Evolutionary conservation across 495 filamentous ascomycete genomes (phyloP).

Genomic region (Hypomontagnella monticulosa): DNA sequence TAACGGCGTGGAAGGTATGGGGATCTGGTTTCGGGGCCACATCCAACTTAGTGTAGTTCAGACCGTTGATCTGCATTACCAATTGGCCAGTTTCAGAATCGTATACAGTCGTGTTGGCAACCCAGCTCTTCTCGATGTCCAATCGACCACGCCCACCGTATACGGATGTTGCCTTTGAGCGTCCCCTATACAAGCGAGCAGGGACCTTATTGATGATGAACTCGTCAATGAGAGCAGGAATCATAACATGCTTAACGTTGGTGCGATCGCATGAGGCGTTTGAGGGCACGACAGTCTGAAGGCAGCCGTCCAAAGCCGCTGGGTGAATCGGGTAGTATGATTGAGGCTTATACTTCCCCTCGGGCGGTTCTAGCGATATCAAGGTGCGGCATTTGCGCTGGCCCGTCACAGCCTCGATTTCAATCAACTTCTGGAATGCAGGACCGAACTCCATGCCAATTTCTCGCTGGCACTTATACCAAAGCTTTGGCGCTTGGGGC

Average conservation of each 20-base stretch:
- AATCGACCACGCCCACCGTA: conserved; percentile 9
- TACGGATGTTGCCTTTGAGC: not conserved
- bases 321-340: conserved; percentile 56
- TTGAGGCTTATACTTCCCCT: conserved; percentile 41
- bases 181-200: not conserved
- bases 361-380: conserved; percentile 12
- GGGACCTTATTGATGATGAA: conserved; percentile 12
- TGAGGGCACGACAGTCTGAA: conserved; percentile 43
- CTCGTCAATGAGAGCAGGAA: conserved; percentile 3
- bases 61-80: not conserved
- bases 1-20: not conserved
- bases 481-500: conserved; percentile 16
- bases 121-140: conserved; percentile 22
- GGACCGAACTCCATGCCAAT: conserved; percentile 45
- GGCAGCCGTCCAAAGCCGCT: conserved; percentile 47
- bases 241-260: not conserved
- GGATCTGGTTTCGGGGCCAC: not conserved
- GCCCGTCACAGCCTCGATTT: conserved; percentile 43
- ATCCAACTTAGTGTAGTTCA: not conserved
- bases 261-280: conserved; percentile 18
- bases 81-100: conserved; percentile 26
- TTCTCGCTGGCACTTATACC: conserved; percentile 48
- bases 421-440: conserved; percentile 38
- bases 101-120: conserved; percentile 26
- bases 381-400: conserved; percentile 2